Conservation (phyloP, 345 rosid species). For the Hypericum perforatum region DNA sequence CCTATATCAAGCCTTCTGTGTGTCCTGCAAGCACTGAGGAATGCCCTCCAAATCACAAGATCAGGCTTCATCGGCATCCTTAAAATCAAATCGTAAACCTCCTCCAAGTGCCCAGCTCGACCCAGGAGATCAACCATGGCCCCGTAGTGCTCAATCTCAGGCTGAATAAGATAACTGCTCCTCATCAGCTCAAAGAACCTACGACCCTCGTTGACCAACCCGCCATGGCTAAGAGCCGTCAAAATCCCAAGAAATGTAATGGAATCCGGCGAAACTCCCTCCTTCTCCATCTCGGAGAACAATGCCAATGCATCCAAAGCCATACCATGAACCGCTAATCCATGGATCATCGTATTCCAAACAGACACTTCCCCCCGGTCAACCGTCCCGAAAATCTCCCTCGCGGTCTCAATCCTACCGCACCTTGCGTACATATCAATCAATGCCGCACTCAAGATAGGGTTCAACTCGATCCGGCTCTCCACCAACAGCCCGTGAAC, state of each 20-base stretch:
- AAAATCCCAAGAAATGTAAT: slow-evolving; percentile 58
- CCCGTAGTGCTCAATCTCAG: slow-evolving; percentile 67
- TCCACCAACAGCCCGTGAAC: slow-evolving; percentile 45
- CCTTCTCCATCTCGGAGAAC: slow-evolving; percentile 46
- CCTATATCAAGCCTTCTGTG: slow-evolving; percentile 38
- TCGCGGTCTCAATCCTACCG: slow-evolving; percentile 51
- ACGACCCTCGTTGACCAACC: slow-evolving; percentile 55
- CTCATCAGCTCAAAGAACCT: slow-evolving; percentile 49
- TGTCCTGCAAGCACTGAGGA: slow-evolving; percentile 69
- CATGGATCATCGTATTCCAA: slow-evolving; percentile 79
- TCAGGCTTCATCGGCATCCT: slow-evolving; percentile 69
- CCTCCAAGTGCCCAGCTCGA: slow-evolving; percentile 59
- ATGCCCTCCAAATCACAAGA: slow-evolving; percentile 70
- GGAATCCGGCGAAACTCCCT: slow-evolving; percentile 48
- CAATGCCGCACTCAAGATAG: slow-evolving; percentile 56
- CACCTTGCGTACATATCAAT: slow-evolving; percentile 67
- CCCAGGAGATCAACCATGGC: slow-evolving; percentile 71
- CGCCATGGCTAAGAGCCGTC: slow-evolving; percentile 65
- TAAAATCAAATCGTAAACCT: slow-evolving; percentile 49
- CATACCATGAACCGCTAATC: slow-evolving; percentile 67
- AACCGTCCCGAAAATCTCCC: slow-evolving; percentile 40
- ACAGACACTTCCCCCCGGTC: slow-evolving; percentile 38
- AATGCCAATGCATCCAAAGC: slow-evolving; percentile 41
- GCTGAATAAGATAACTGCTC: slow-evolving; percentile 30
- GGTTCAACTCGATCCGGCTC: slow-evolving; percentile 33